Base-by-base conservation (phyloP, 192 early-diverging fungal genomes). In the Linnemannia hyalina region DNA sequence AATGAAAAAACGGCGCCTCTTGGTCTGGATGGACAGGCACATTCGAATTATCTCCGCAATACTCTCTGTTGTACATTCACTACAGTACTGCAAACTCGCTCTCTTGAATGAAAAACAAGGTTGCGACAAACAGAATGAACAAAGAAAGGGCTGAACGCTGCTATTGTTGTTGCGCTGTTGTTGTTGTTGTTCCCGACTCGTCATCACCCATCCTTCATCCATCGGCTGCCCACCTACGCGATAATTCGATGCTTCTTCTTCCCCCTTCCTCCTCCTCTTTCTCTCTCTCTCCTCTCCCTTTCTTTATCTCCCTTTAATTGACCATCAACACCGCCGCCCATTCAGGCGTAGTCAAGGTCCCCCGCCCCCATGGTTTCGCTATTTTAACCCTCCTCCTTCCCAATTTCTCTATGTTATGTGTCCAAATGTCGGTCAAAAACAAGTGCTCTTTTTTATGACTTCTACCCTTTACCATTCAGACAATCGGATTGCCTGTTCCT, bases 1-100 rank as follows among this genome's bases (percentile, higher is more conserved):
- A 65, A 65, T 26, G 26, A 65, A 32, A 65, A 65, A 65, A 65
- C 60, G 60, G 60, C 60, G 60, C 60, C 60, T 65, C 29, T 13
- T 15, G n/a, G 60, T 32, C 26, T 65, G 60, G 23, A 65, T 65
- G 29, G 49, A 52, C 16, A 52, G 20, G 22, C 49, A 20, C 20
- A 65, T 13, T 13, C 11, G 55, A 29, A 65, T 65, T 65, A 65
- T 65, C 60, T 65, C 60, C 60, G 60, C 60, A 65, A 65, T 29
- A 60, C 9, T 11, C 10, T 15, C 2, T 32, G 13, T 32, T 11
- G 60, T 65, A 65, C 60, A 29, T 29, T 23, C 32, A 13, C 60
- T 65, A 15, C 55, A 23, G 60, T 65, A 65, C 29, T 65, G 2
- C 20, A 20, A 22, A 46, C 13, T 46, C 44, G 10, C 11, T 10